Evolutionary conservation across 2,329 filamentous ascomycete species (phyloP).

Genomic region (Stachybotrys chlorohalonatus): DNA sequence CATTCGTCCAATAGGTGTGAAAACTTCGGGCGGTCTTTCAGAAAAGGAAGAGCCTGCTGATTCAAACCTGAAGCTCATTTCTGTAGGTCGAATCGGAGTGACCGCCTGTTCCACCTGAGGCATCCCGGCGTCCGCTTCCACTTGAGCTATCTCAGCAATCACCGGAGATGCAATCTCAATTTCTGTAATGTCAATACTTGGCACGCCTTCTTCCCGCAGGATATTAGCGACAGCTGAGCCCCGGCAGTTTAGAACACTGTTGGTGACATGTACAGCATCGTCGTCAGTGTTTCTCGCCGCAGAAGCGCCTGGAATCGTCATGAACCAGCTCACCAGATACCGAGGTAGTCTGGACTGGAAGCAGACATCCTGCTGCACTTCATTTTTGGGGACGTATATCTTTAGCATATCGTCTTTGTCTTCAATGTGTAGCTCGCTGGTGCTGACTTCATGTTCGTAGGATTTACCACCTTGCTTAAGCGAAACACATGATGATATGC

Average conservation of each 20-base stretch:
- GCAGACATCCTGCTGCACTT: slow-evolving; percentile 15
- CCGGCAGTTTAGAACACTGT: slow-evolving; percentile 7
- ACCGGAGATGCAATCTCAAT: not conserved
- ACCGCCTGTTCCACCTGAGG: not conserved
- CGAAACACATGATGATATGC: slow-evolving; percentile 16
- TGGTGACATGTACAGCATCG: slow-evolving; percentile 6
- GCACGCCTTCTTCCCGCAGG: not conserved
- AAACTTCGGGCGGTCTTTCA: not conserved
- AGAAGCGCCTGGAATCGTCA: slow-evolving; percentile 15
- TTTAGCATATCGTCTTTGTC: slow-evolving; percentile 11
- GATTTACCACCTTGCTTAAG: slow-evolving; percentile 16
- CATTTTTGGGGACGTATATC: slow-evolving; percentile 21
- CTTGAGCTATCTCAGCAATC: not conserved
- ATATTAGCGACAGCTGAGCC: slow-evolving; percentile 1
- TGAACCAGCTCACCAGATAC: slow-evolving; percentile 23
- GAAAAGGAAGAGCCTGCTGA: not conserved
- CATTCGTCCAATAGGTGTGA: not conserved
- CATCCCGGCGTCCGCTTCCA: not conserved
- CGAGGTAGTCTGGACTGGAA: slow-evolving; percentile 16
- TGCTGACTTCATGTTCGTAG: slow-evolving; percentile 8
- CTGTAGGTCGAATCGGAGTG: not conserved
- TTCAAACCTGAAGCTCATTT: not conserved
- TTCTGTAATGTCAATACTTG: not conserved
- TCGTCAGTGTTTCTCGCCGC: not conserved
- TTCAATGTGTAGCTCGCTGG: slow-evolving; percentile 17